phyloP scores from a whole-genome alignment of 2,329 filamentous ascomycete genomes.

The Xylariaceae sp. region DNA sequence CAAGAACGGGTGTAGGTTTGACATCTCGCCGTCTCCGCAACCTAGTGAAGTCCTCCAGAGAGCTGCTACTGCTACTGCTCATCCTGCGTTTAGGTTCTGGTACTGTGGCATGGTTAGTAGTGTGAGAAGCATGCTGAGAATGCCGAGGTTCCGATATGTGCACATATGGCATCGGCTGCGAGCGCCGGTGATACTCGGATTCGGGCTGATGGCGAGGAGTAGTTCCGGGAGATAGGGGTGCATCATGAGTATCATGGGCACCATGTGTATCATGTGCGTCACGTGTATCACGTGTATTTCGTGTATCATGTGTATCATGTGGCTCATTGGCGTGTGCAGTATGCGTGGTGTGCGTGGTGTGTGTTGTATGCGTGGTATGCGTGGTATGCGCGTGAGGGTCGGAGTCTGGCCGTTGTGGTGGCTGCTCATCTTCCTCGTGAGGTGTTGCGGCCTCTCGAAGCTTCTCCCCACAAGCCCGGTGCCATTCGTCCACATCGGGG shows the following conservation, averaged over 20 bases:
- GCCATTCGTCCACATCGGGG: conserved; percentile 78
- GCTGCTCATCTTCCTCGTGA: conserved; percentile 31
- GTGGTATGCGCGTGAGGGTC: conserved; percentile 30
- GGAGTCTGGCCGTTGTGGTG: conserved; percentile 18
- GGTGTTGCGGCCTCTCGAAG: conserved; percentile 57
- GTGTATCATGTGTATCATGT: too few relatives aligned
- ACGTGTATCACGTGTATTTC: too few relatives aligned
- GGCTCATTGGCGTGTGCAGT: too few relatives aligned
- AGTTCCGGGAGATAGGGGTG: conserved; percentile 16
- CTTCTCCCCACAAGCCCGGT: conserved; percentile 67
- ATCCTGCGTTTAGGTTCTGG: conserved; percentile 23
- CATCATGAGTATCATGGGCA: conserved; percentile 20
- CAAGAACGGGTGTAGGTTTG: conserved; percentile 32
- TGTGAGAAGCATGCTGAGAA: conserved; percentile 22
- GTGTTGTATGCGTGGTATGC: conserved; percentile 14
- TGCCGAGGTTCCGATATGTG: conserved; percentile 28
- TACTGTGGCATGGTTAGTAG: conserved; percentile 23
- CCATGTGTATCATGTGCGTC: too few relatives aligned
- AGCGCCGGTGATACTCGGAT: conserved; percentile 36
- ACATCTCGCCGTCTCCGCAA: conserved; percentile 50
- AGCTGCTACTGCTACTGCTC: conserved; percentile 34
- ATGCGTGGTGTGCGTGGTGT: too few relatives aligned
- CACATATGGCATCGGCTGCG: conserved; percentile 31
- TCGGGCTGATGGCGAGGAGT: conserved; percentile 28
- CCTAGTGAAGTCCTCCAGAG: conserved; percentile 39